Base-by-base conservation (phyloP, 805 yeast genomes). In the Naumovozyma baii region DNA sequence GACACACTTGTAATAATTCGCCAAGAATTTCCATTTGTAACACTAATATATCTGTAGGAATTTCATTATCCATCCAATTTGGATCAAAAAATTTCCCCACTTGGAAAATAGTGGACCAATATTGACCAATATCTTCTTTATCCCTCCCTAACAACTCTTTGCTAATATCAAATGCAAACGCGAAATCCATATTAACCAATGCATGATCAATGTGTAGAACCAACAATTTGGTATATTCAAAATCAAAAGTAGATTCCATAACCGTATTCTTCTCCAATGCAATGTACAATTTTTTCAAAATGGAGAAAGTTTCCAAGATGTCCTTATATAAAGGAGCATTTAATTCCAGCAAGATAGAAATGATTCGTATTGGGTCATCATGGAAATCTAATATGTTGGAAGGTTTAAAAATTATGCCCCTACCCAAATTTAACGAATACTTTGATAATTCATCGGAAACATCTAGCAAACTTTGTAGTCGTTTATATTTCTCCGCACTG, bases 91-190 rank as follows among this genome's bases (percentile, higher is more conserved):
- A 72, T 57, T 82, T 80, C 3, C 83, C 83, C 3, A 81, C 78
- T 49, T 84, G 94, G 50, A 78, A 80, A 44, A 81, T 75, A 1
- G 83, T 75, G 18, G 78, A 67, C 95, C 95, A 86, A 36, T 67
- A 61, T 14, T 62, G 62, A 7, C 31, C 12, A 18, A 34, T 25
- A 34, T 32, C 32, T 31, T 39, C 25, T 44, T 35, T 37, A 5
- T 35, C 15, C 19, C 51, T 36, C 18, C 65, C 61, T 8, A 74
- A 50, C 31, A 74, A 54, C 16, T 59, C 64, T n/a, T 49, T 48
- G 1, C 73, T 54, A 33, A 66, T 61, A 3, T 61, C 58, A 45
- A 67, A 69, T 0, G 94, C 87, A 46, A 66, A 75, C 1, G 57
- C 55, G 48, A 83, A 83, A 55, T 83, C 80, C 43, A 67, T 63